These are phyloP conservation scores for Hypomyces rosellus DNA, from an alignment of 2,329 filamentous ascomycete genomes.

Conservation along the genomic window DNA sequence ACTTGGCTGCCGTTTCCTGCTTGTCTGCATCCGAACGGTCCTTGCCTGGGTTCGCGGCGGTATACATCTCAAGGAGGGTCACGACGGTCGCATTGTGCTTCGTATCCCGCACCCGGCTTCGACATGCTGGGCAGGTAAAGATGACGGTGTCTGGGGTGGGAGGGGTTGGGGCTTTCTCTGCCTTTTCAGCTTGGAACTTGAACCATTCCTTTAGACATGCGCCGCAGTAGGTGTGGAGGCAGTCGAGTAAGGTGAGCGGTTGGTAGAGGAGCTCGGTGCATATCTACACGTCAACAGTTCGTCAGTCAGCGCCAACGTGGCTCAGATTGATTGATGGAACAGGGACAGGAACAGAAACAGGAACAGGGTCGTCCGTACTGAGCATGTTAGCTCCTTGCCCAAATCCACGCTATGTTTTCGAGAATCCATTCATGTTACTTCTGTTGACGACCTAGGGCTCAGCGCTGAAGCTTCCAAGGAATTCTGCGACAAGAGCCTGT, in stretches of 20 bases:
- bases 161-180: constrained; percentile 43
- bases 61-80: constrained; percentile 82
- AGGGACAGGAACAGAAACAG: constrained; percentile 3
- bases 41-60: constrained; percentile 72
- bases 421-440: constrained; percentile 42
- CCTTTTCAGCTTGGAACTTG: constrained; percentile 62
- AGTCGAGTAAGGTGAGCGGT: constrained; percentile 85
- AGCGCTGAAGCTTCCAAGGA: not conserved
- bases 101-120: constrained; percentile 77
- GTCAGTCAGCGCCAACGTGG: constrained; percentile 2
- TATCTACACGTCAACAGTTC: constrained; percentile 54
- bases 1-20: constrained; percentile 66
- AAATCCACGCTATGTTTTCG: constrained; percentile 58
- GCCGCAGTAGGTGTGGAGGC: constrained; percentile 92
- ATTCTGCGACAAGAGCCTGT: not conserved
- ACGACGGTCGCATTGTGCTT: constrained; percentile 86
- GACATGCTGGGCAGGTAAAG: constrained; percentile 91
- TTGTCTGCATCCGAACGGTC: constrained; percentile 66
- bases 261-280: constrained; percentile 93
- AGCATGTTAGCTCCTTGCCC: constrained; percentile 92
- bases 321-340: not conserved
- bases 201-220: constrained; percentile 97
- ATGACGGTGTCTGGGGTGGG: constrained; percentile 42
- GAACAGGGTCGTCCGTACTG: constrained; percentile 53
- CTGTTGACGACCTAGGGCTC: not conserved